These are phyloP conservation scores for Aureobasidium leucospermi DNA, from an alignment of 2,329 filamentous ascomycete genomes.

Conservation along the genomic window DNA sequence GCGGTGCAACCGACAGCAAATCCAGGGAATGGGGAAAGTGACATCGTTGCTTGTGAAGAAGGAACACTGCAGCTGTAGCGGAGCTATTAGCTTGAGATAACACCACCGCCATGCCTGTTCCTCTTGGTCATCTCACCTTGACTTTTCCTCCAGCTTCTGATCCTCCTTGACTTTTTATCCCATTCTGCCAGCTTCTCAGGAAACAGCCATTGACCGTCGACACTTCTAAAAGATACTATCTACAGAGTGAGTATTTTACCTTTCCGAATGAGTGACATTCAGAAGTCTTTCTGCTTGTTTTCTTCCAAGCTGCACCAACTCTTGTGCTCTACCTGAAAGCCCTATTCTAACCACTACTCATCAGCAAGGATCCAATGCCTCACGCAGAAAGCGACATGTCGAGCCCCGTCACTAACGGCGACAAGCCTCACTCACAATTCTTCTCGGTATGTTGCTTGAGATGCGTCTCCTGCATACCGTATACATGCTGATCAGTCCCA, in stretches of 20 bases:
- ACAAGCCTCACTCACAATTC: slow-evolving; percentile 43
- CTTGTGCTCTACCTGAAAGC: not conserved
- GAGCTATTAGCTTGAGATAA: slow-evolving; percentile 9
- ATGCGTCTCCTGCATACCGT: not conserved
- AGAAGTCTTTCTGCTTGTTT: not conserved
- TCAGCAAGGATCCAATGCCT: slow-evolving; percentile 33
- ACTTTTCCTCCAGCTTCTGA: not conserved
- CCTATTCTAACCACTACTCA: not conserved
- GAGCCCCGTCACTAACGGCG: slow-evolving; percentile 43
- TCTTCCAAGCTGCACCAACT: not conserved
- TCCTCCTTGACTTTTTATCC: not conserved
- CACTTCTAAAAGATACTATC: not conserved
- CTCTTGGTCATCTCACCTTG: slow-evolving; percentile 4
- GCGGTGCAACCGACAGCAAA: not conserved
- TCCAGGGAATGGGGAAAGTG: slow-evolving; percentile 9
- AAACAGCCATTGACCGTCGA: not conserved
- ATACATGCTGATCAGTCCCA: slow-evolving; percentile 39
- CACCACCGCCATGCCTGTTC: slow-evolving; percentile 11
- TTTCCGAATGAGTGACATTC: not conserved
- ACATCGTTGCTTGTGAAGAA: slow-evolving; percentile 7
- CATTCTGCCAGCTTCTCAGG: not conserved
- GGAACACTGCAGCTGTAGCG: slow-evolving; percentile 9
- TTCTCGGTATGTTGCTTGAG: slow-evolving; percentile 18
- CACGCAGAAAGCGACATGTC: slow-evolving; percentile 40
- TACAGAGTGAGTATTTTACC: not conserved